Evolutionary conservation across 305 asterid genomes (phyloP).

Genomic region (Fraxinus greggii): DNA sequence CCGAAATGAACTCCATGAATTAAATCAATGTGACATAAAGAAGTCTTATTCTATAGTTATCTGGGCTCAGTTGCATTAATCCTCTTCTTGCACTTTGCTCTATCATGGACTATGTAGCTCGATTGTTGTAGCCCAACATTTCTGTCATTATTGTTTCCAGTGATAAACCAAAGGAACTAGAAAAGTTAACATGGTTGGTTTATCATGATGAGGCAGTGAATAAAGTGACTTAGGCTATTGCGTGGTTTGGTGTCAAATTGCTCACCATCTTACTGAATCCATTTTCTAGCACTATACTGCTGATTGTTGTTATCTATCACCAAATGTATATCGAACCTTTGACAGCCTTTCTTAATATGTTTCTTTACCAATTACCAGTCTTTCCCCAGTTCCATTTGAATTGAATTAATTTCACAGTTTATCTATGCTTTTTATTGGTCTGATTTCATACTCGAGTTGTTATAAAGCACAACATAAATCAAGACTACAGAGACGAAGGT

Average conservation of each 20-base stretch:
- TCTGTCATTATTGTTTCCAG: background rate
- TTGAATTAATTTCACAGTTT: background rate
- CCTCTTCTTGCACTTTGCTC: background rate
- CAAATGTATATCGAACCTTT: background rate
- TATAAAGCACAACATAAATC: background rate
- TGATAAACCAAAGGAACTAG: background rate
- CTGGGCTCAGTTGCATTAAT: background rate
- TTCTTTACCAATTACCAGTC: background rate
- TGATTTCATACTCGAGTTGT: background rate
- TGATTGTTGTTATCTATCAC: background rate
- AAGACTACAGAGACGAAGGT: background rate
- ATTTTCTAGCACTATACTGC: background rate
- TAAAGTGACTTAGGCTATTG: background rate
- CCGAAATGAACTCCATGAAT: background rate
- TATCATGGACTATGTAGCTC: background rate
- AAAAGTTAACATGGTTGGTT: background rate
- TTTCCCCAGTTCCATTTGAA: background rate
- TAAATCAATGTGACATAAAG: background rate
- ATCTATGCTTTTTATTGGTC: background rate
- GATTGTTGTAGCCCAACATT: background rate
- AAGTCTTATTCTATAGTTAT: background rate
- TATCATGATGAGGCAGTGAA: background rate
- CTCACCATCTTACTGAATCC: background rate
- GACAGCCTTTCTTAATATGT: background rate
- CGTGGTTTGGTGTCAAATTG: background rate